Conservation (phyloP, 1,139 yeast species). For the Barnettozyma hawaiiensis region DNA sequence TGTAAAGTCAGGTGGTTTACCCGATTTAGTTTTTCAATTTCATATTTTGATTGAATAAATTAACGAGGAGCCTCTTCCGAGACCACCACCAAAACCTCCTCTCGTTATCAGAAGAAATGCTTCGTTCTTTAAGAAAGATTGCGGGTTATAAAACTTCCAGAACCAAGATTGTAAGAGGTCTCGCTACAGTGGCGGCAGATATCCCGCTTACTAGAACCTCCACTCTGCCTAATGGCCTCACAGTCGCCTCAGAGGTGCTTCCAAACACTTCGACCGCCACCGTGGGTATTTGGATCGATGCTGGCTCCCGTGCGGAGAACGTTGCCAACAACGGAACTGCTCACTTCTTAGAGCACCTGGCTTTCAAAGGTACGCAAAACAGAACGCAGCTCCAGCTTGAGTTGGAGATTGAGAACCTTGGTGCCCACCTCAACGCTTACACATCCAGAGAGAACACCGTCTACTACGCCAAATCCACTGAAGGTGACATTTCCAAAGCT, state of each 20-base stretch:
- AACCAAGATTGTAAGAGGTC: too few relatives aligned
- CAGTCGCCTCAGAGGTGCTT: conserved; percentile 85
- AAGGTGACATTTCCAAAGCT: conserved; percentile 74
- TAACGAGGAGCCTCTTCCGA: too few relatives aligned
- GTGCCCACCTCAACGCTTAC: conserved; percentile 95
- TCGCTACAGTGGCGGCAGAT: conserved; percentile 1
- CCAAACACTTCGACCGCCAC: conserved; percentile 94
- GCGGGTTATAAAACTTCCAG: neutral
- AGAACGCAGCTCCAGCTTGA: conserved; percentile 85
- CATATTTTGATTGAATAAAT: neutral
- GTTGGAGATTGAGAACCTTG: conserved; percentile 90
- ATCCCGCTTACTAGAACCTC: conserved; percentile 53
- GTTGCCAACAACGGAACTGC: conserved; percentile 88
- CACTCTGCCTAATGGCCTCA: conserved; percentile 74
- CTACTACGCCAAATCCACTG: conserved; percentile 85
- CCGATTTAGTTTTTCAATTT: too few relatives aligned
- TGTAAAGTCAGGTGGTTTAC: too few relatives aligned
- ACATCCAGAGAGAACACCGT: conserved; percentile 97
- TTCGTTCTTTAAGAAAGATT: conserved; percentile 3
- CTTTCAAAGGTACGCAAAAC: conserved; percentile 86
- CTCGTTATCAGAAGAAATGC: conserved; percentile 1
- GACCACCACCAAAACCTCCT: neutral
- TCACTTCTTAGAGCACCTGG: conserved; percentile 91
- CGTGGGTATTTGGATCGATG: conserved; percentile 90
- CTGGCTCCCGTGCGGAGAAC: conserved; percentile 96